These are phyloP conservation scores for Rhodosporidiobolus odoratus DNA, from an alignment of 768 basidiomycete species.

Conservation along the genomic window DNA sequence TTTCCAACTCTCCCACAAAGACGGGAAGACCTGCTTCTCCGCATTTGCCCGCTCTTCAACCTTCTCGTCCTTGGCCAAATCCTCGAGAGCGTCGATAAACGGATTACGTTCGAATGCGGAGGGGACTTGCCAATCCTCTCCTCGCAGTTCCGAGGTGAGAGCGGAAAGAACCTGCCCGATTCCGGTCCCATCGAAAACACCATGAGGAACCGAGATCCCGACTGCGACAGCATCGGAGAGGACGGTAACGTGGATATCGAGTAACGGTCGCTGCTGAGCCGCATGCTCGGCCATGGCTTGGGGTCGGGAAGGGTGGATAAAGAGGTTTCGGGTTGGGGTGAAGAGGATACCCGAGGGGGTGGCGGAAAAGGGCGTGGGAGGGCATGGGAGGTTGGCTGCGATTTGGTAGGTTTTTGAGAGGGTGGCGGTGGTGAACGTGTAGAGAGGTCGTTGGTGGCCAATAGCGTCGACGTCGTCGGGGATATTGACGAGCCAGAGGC, in stretches of 20 bases:
- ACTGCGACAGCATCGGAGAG: background rate
- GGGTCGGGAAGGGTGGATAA: background rate
- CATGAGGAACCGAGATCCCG: constrained; percentile 6
- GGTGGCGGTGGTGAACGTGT: background rate
- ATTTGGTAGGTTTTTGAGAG: background rate
- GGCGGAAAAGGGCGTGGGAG: background rate
- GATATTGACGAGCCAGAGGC: background rate
- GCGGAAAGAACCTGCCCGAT: background rate
- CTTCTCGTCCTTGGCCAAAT: background rate
- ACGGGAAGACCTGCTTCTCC: no score
- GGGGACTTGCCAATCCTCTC: background rate
- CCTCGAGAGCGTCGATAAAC: background rate
- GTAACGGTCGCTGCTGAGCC: background rate
- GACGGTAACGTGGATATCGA: background rate
- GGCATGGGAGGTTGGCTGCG: background rate
- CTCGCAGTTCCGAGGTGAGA: background rate
- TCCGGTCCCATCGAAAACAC: background rate
- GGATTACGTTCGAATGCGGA: background rate
- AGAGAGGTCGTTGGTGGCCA: background rate
- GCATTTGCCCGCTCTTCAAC: background rate
- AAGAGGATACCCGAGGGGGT: background rate
- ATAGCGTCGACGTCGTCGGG: background rate
- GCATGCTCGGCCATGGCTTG: background rate
- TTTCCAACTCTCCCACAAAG: no score
- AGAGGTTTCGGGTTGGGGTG: background rate